Evolutionary conservation across 148 eudicot species (phyloP), one percentile per base, ranked within the genome.

Genomic region (Camellia granthamiana): DNA sequence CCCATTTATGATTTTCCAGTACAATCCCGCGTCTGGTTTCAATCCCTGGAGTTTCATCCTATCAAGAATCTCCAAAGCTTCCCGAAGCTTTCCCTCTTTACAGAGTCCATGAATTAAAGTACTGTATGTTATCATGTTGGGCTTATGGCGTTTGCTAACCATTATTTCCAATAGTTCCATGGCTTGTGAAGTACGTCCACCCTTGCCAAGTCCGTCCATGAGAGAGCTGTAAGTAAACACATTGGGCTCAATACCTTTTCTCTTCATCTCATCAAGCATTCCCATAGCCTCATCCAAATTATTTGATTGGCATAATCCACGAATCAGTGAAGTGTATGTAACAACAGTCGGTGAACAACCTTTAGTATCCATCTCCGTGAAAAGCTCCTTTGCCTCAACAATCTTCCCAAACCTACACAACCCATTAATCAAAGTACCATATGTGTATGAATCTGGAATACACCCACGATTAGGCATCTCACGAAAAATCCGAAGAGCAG

Each of bases 361-460:
- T 74, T 86, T 88, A 15, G 74, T 72, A 69, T 84, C 89, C 99
- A 96, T 96, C 86, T 94, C 92, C 38, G 62, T 38, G 47, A 94
- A 87, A 79, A 96, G 89, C 83, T 88, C 93, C 76, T 77, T 87
- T 16, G 98, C 98, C 59, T 92, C 94, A 41, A 75, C 80, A 54
- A 74, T 75, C 82, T 90, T 92, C 69, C 91, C 91, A 54, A 77
- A 86, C 77, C 88, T 91, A 86, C 93, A 96, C 77, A 94, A 83
- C 70, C 98, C 98, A 85, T 87, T 89, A 61, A 96, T 88, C 89
- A 96, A 69, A 52, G 99, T 94, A 59, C 99, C 99, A 83, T 94
- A 96, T 2, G 98, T 90, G 83, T 92, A 92, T 0, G 92, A 83
- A 92, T 96, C 98, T 12, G 99, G 98, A 78, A 78, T 70, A 69